Percentiles rank a stretch among this genome's conserved stretches.
Evolutionary conservation across 305 asterid species (phyloP).

Genomic region (Fraxinus albicans): DNA sequence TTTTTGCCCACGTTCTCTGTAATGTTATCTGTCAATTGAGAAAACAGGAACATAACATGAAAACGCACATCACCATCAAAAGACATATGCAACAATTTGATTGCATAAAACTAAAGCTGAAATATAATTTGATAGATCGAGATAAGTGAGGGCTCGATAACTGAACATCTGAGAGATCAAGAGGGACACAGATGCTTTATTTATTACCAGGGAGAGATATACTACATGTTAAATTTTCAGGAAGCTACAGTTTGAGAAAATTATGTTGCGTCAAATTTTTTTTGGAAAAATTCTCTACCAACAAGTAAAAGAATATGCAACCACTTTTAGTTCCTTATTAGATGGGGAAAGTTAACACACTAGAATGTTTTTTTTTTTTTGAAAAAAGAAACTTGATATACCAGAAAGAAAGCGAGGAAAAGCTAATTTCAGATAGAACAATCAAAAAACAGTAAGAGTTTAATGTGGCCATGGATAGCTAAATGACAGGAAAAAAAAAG

Average conservation of each 20-base stretch:
- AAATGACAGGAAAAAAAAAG: background rate
- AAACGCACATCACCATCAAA: slow-evolving; percentile 5
- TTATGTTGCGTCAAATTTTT: background rate
- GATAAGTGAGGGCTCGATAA: background rate
- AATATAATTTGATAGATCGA: background rate
- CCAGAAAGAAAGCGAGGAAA: background rate
- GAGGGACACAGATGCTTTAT: background rate
- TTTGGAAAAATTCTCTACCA: background rate
- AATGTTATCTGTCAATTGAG: slow-evolving; percentile 58
- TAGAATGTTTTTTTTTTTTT: background rate
- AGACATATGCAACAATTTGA: background rate
- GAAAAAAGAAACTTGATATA: background rate
- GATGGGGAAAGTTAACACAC: background rate
- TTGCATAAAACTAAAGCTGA: background rate
- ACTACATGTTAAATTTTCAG: background rate
- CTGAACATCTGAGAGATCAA: background rate
- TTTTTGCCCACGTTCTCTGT: slow-evolving; percentile 80
- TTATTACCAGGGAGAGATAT: background rate
- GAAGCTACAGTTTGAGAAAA: background rate
- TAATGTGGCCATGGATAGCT: background rate
- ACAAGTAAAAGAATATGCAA: slow-evolving; percentile 4
- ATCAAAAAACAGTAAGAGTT: background rate
- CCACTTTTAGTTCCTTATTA: background rate
- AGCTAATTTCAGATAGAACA: slow-evolving; percentile 1
- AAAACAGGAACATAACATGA: slow-evolving; percentile 15